These are phyloP conservation scores for Pharus latifolius DNA, from an alignment of 176 grass and related monocot species.

Conservation along the genomic window DNA sequence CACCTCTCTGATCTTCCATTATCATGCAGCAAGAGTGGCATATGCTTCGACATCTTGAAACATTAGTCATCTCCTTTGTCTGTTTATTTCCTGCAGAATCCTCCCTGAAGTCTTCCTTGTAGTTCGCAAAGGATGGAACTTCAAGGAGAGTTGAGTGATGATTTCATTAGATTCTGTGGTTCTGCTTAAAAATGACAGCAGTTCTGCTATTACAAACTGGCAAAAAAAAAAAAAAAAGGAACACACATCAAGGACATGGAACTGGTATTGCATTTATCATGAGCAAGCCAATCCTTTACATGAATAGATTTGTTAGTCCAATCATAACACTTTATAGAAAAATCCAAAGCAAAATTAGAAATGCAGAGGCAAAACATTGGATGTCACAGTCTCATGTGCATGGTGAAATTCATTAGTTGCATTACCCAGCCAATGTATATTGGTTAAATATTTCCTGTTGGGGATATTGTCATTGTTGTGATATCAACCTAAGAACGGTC, in stretches of 20 bases:
- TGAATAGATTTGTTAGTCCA: background rate
- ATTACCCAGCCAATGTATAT: background rate
- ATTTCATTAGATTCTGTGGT: too few relatives aligned
- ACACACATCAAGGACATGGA: too few relatives aligned
- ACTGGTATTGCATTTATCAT: background rate
- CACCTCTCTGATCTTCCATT: background rate
- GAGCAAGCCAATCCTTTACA: background rate
- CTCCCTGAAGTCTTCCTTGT: too few relatives aligned
- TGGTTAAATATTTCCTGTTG: background rate
- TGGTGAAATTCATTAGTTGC: background rate
- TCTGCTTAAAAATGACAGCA: too few relatives aligned
- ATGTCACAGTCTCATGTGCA: background rate
- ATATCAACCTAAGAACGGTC: background rate
- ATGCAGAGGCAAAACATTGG: background rate
- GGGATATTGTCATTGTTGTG: background rate
- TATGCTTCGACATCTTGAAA: background rate
- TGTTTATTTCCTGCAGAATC: too few relatives aligned
- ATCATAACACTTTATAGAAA: background rate
- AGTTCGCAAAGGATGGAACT: too few relatives aligned
- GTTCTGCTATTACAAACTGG: background rate
- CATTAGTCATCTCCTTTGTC: too few relatives aligned
- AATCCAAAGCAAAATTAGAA: background rate
- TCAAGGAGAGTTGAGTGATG: too few relatives aligned
- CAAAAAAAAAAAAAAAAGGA: too few relatives aligned
- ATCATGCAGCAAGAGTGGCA: background rate